phyloP scores from a whole-genome alignment of 208 protist genomes.

The Tetramitus jugosus region DNA sequence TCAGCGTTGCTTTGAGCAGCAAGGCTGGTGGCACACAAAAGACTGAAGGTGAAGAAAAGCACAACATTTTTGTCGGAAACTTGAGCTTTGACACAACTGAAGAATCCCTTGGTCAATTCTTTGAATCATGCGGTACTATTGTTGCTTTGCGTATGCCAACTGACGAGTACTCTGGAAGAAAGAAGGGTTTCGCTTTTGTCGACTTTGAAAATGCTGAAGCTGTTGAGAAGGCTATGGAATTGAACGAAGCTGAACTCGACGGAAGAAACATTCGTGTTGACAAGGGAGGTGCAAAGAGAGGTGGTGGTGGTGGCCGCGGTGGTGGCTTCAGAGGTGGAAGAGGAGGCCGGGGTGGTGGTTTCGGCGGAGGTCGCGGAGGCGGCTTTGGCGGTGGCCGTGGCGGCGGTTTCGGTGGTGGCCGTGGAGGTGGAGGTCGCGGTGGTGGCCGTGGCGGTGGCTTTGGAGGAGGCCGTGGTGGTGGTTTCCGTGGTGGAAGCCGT shows the following conservation, averaged over 20 bases:
- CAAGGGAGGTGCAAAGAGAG: neutral
- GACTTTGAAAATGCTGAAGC: constrained; percentile 43
- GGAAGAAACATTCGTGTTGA: constrained; percentile 37
- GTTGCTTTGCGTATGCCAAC: constrained; percentile 45
- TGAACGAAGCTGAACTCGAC: constrained; percentile 45
- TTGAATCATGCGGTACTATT: constrained; percentile 46
- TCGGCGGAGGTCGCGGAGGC: neutral
- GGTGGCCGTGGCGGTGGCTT: neutral
- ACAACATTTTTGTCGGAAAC: constrained; percentile 45
- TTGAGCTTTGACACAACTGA: constrained; percentile 38
- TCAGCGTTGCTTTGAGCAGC: neutral
- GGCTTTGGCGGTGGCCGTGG: neutral
- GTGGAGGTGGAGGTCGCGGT: neutral
- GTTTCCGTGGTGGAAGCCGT: neutral
- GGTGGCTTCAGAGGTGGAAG: neutral
- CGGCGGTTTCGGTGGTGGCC: neutral
- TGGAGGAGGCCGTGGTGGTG: neutral
- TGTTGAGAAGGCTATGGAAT: constrained; percentile 47
- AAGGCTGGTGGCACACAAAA: neutral
- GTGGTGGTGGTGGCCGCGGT: neutral
- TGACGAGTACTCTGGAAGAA: neutral
- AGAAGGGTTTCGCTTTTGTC: constrained; percentile 45
- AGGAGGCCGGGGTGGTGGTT: neutral
- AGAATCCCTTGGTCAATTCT: constrained; percentile 43
- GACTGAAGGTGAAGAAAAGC: neutral